Conservation (phyloP, 768 basidiomycete species). For the Rubroboletus satanas region DNA sequence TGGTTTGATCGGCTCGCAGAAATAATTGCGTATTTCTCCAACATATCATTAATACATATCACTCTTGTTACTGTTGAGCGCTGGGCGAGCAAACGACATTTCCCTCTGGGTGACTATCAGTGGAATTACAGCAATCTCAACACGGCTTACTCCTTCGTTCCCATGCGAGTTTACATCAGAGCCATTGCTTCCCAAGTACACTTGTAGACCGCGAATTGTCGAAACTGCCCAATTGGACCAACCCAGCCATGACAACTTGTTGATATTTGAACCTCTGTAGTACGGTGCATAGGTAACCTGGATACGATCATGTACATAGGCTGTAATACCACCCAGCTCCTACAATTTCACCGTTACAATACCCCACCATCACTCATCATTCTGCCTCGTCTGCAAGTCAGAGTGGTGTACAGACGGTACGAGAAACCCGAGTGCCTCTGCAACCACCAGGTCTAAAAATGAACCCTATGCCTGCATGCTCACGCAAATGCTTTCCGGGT, state of each 20-base stretch:
- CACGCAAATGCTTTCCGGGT: background rate
- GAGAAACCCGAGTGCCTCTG: background rate
- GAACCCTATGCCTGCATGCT: background rate
- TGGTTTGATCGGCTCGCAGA: conserved; percentile 33
- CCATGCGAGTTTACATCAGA: background rate
- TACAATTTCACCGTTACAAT: background rate
- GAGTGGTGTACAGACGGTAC: background rate
- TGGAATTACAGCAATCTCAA: conserved; percentile 1
- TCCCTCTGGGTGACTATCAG: conserved; percentile 1
- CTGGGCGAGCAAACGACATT: background rate
- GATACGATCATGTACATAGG: background rate
- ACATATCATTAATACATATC: background rate
- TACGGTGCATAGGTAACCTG: background rate
- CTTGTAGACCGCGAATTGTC: too few relatives aligned
- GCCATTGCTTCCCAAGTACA: background rate
- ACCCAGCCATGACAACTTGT: background rate
- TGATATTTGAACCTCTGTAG: background rate
- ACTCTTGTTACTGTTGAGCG: background rate
- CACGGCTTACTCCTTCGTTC: conserved; percentile 4
- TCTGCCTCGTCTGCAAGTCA: background rate
- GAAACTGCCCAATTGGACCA: background rate
- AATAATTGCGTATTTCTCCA: conserved; percentile 5
- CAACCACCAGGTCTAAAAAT: background rate
- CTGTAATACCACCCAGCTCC: background rate
- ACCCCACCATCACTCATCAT: background rate